phyloP scores from a whole-genome alignment of 1,284 basidiomycete species.

The Cryptococcus sp. region DNA sequence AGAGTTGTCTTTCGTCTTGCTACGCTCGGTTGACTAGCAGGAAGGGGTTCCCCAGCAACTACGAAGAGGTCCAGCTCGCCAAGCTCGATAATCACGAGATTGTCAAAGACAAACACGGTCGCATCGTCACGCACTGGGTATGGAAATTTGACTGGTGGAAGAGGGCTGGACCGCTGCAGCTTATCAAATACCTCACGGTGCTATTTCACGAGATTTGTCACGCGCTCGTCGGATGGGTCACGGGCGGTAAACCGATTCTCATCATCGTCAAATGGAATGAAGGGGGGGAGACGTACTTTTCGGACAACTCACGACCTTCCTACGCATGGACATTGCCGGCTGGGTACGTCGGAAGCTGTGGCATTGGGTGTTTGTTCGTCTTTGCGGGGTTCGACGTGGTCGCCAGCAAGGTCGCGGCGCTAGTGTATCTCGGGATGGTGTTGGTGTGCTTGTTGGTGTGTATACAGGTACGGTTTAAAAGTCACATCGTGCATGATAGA shows the following conservation, averaged over 20 bases:
- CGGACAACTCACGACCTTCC: constrained; percentile 8
- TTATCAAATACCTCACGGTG: constrained; percentile 34
- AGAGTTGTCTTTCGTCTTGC: not conserved
- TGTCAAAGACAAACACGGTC: not conserved
- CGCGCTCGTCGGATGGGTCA: constrained; percentile 26
- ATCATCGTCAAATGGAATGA: constrained; percentile 10
- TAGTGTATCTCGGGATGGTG: constrained; percentile 7
- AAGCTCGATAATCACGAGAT: not conserved
- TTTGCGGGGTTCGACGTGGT: constrained; percentile 24
- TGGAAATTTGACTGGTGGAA: constrained; percentile 2
- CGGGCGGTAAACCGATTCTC: constrained; percentile 9
- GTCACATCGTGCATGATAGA: constrained; percentile 2
- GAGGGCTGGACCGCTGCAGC: not conserved
- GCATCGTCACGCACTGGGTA: not conserved
- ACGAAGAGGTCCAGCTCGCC: not conserved
- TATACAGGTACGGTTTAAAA: constrained; percentile 3
- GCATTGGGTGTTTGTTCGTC: constrained; percentile 25
- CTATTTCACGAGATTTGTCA: constrained; percentile 35
- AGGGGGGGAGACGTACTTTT: constrained; percentile 14
- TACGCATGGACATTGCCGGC: constrained; percentile 21
- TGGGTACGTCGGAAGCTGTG: constrained; percentile 31
- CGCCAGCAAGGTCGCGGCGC: constrained; percentile 17
- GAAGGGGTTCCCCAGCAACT: constrained; percentile 7
- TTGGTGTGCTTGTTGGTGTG: constrained; percentile 12
- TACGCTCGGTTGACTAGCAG: not conserved